Percentiles rank a stretch among this genome's conserved stretches.
These are phyloP conservation scores for Gracilaria gracilis DNA, from an alignment of 23 red algal genomes.

Conservation along the genomic window DNA sequence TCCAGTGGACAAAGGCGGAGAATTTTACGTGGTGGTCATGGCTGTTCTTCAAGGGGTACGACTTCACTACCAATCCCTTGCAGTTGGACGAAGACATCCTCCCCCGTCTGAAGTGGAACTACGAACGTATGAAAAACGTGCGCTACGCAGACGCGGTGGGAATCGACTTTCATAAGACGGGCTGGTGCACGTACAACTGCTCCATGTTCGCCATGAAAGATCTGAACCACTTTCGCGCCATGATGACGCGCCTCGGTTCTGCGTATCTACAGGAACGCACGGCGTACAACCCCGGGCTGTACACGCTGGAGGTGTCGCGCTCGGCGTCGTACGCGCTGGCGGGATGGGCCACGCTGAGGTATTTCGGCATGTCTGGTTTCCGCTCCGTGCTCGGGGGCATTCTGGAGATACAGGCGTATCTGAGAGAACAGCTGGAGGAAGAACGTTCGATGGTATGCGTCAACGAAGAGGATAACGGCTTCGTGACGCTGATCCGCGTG, in stretches of 20 bases:
- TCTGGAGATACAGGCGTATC: conserved; percentile 34
- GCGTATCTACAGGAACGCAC: conserved; percentile 53
- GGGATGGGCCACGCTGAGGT: conserved; percentile 58
- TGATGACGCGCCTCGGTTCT: conserved; percentile 38
- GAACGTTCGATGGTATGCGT: conserved; percentile 46
- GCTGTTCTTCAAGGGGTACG: conserved; percentile 46
- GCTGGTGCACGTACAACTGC: conserved; percentile 63
- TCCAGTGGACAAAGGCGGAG: too few species aligned
- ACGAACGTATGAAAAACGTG: conserved; percentile 31
- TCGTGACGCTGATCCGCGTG: conserved; percentile 64
- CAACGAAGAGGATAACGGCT: conserved; percentile 38
- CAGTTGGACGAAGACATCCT: conserved; percentile 1
- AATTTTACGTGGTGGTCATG: conserved; percentile 69
- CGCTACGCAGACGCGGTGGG: conserved; percentile 41
- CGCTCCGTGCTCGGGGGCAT: conserved; percentile 52
- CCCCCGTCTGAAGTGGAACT: conserved; percentile 17
- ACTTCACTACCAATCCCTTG: conserved; percentile 54
- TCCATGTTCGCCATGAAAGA: conserved; percentile 45
- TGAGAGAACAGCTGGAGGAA: conserved; percentile 6
- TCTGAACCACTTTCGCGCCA: conserved; percentile 33
- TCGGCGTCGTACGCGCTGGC: conserved; percentile 46
- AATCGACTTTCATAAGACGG: conserved; percentile 72
- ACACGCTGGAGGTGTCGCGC: conserved; percentile 57
- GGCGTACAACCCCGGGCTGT: conserved; percentile 63
- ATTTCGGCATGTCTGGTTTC: conserved; percentile 53